Conservation (phyloP, 306 rosid genomes). For the Fagus crenata region DNA sequence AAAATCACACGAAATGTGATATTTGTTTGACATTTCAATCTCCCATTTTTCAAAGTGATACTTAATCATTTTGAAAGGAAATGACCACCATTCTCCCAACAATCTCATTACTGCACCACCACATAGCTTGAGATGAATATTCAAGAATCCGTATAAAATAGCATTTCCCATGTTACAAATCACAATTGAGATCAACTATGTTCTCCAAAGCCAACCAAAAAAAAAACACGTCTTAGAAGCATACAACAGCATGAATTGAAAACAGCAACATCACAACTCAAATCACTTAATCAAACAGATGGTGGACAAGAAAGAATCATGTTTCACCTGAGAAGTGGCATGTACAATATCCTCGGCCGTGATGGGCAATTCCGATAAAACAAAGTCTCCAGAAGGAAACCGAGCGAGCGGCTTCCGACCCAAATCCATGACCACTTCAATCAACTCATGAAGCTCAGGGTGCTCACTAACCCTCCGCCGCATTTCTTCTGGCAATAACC, state of each 20-base stretch:
- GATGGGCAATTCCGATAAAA: constrained; percentile 63
- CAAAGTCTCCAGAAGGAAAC: constrained; percentile 83
- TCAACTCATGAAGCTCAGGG: constrained; percentile 60
- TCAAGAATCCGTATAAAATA: background rate
- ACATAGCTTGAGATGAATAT: background rate
- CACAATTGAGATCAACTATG: background rate
- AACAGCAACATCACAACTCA: background rate
- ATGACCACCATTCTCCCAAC: background rate
- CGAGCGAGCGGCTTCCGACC: constrained; percentile 92
- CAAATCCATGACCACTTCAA: constrained; percentile 92
- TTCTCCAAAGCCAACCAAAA: background rate
- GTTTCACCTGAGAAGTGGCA: constrained; percentile 78
- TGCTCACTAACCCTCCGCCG: constrained; percentile 70
- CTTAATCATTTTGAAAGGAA: background rate
- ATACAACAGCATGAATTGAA: background rate
- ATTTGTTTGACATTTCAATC: background rate
- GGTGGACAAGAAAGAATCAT: constrained; percentile 10
- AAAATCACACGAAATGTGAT: background rate
- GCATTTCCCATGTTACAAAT: background rate
- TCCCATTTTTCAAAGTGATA: background rate
- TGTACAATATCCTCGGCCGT: constrained; percentile 67
- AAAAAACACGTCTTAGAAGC: background rate
- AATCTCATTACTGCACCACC: background rate
- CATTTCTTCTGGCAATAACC: constrained; percentile 79
- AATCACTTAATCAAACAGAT: constrained; percentile 31